phyloP scores from a whole-genome alignment of 345 rosid species.

The Laguncularia racemosa region DNA sequence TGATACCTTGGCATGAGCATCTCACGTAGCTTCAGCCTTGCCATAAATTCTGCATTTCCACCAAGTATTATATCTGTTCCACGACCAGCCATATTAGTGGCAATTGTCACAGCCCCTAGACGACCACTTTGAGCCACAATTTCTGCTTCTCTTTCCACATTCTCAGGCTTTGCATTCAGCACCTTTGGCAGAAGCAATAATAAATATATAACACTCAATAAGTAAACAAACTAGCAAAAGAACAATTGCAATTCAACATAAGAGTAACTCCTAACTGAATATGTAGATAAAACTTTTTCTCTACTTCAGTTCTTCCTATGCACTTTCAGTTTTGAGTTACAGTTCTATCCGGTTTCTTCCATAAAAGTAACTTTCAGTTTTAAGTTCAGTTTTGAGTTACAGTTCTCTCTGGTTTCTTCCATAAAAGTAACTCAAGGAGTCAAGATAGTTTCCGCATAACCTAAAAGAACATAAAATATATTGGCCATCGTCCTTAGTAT shows the following conservation, averaged over 20 bases:
- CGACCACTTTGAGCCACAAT: slow-evolving; percentile 99
- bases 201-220: neutral
- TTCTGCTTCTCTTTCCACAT: slow-evolving; percentile 99
- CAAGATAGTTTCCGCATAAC: too few relatives aligned
- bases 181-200: slow-evolving; percentile 39
- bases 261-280: neutral
- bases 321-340: too few relatives aligned
- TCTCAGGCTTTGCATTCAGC: slow-evolving; percentile 98
- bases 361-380: too few relatives aligned
- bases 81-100: slow-evolving; percentile 99
- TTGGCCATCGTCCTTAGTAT: neutral
- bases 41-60: slow-evolving; percentile 97
- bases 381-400: too few relatives aligned
- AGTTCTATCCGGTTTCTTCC: too few relatives aligned
- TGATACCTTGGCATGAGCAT: slow-evolving; percentile 93
- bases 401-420: too few relatives aligned
- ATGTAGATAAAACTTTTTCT: too few relatives aligned
- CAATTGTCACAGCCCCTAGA: slow-evolving; percentile 92
- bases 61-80: slow-evolving; percentile 98
- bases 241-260: slow-evolving; percentile 1
- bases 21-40: slow-evolving; percentile 95
- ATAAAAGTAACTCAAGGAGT: too few relatives aligned
- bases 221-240: neutral
- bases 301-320: too few relatives aligned
- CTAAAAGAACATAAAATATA: too few relatives aligned